Conservation (phyloP, 257 asterid genomes). For the Schizonepeta tenuifolia region DNA sequence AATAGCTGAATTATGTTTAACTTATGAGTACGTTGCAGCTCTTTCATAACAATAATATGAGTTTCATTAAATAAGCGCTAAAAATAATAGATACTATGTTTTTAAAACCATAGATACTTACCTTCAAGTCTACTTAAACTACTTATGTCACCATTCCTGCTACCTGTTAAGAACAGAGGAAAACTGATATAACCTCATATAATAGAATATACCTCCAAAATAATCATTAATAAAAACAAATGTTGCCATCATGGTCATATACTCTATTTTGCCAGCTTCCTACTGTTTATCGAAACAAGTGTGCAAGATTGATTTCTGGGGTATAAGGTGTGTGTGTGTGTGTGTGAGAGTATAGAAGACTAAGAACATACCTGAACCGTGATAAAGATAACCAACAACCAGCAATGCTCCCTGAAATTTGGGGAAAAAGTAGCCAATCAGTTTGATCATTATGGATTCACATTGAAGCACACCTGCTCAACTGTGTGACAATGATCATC, state of each 20-base stretch:
- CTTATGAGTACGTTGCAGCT: slow-evolving; percentile 6
- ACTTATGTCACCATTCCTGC: slow-evolving; percentile 53
- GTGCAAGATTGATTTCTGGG: slow-evolving; percentile 10
- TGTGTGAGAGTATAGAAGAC: background rate
- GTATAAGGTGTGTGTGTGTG: background rate
- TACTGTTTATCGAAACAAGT: background rate
- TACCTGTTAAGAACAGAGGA: slow-evolving; percentile 52
- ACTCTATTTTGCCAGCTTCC: slow-evolving; percentile 7
- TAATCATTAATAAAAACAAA: background rate
- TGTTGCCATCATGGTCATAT: background rate
- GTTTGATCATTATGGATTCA: slow-evolving; percentile 22
- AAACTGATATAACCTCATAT: slow-evolving; percentile 30
- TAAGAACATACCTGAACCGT: slow-evolving; percentile 67
- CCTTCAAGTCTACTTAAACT: slow-evolving; percentile 76
- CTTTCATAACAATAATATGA: background rate
- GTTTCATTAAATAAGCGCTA: background rate
- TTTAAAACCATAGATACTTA: slow-evolving; percentile 31
- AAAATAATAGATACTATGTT: background rate
- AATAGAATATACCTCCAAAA: background rate
- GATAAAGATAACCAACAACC: slow-evolving; percentile 79
- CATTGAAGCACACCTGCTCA: slow-evolving; percentile 5
- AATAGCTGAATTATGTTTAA: background rate
- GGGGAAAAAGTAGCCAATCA: slow-evolving; percentile 24
- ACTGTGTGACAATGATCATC: background rate
- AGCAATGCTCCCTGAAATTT: slow-evolving; percentile 79